Conservation (phyloP, 345 rosid species). For the Iberis pinnata region DNA sequence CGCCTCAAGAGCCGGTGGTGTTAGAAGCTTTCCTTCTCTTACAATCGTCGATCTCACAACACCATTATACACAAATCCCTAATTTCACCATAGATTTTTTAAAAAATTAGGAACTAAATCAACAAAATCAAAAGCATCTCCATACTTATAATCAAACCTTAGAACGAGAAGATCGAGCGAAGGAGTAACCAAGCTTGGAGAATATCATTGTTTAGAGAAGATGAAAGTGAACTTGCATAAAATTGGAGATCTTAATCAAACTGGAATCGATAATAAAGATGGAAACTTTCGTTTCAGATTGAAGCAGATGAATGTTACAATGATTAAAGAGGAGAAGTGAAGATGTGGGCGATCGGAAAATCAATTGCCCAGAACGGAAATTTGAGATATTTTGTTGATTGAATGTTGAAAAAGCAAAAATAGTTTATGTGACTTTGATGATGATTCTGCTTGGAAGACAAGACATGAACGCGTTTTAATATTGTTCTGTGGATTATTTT, state of each 20-base stretch:
- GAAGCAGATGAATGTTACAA: too few relatives aligned
- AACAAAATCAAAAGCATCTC: conserved; percentile 10
- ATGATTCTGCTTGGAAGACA: too few relatives aligned
- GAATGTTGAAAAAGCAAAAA: too few relatives aligned
- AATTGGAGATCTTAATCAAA: conserved; percentile 18
- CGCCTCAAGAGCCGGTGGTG: conserved; percentile 20
- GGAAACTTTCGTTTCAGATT: conserved; percentile 2
- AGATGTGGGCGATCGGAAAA: too few relatives aligned
- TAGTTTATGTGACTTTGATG: too few relatives aligned
- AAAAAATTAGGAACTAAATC: conserved; percentile 10
- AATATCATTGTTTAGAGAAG: conserved; percentile 19
- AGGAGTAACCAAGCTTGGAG: conserved; percentile 28
- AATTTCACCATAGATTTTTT: not conserved
- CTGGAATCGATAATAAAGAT: too few relatives aligned
- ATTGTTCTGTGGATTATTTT: too few relatives aligned
- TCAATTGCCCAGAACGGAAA: too few relatives aligned
- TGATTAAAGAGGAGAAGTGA: too few relatives aligned
- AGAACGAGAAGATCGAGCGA: conserved; percentile 24
- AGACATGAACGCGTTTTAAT: not conserved
- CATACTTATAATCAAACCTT: not conserved
- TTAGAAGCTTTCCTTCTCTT: conserved; percentile 10
- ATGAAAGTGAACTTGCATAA: conserved; percentile 17
- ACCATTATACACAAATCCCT: conserved; percentile 15
- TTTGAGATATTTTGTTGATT: not conserved
- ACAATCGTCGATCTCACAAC: conserved; percentile 32